Evolutionary conservation across 805 yeast species (phyloP).

Genomic region (Barnettozyma vustinii): DNA sequence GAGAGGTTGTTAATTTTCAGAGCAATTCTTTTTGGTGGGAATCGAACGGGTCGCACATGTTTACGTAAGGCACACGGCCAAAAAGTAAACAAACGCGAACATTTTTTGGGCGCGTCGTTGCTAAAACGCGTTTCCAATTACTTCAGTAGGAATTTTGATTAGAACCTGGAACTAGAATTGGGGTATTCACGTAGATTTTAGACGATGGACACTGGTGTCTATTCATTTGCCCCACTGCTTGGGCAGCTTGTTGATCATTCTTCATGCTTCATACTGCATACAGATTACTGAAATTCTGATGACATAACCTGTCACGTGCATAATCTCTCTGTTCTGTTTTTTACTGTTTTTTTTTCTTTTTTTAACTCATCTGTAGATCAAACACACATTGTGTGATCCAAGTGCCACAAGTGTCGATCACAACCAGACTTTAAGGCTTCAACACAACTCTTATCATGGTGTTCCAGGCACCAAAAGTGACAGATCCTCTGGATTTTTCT

Average conservation of each 20-base stretch:
- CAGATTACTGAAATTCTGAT: neutral
- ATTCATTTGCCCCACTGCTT: too few species aligned
- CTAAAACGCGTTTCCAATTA: neutral
- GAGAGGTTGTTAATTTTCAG: neutral
- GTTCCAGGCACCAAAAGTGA: constrained; percentile 22
- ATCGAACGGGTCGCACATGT: neutral
- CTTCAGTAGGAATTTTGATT: neutral
- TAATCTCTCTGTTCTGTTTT: too few species aligned
- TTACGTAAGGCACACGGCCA: constrained; percentile 4
- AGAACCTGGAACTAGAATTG: too few species aligned
- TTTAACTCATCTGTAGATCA: neutral
- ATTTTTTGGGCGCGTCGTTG: neutral
- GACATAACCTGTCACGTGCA: neutral
- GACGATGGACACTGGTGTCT: too few species aligned
- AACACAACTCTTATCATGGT: neutral
- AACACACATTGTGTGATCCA: neutral
- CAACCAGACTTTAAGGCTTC: neutral
- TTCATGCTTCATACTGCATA: neutral
- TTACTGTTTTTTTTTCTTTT: too few species aligned
- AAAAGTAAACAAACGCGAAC: constrained; percentile 17
- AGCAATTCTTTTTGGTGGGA: constrained; percentile 1
- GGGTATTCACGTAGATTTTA: too few species aligned
- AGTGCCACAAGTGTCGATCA: neutral
- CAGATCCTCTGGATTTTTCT: constrained; percentile 74
- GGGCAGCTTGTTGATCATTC: neutral